Evolutionary conservation across 305 asterid genomes (phyloP).

Genomic region (Salvia sclarea): DNA sequence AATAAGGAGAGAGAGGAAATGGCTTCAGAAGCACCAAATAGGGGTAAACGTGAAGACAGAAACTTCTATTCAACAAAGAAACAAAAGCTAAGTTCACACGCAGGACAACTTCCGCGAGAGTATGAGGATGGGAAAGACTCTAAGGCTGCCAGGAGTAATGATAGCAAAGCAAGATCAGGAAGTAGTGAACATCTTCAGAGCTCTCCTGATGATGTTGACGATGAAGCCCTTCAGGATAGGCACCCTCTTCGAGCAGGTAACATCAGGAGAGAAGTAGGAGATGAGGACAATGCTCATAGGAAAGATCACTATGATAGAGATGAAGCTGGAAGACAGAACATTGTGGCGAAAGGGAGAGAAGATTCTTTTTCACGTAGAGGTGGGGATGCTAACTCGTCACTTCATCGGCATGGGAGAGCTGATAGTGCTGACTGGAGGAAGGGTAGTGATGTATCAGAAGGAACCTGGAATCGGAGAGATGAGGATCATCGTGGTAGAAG

Average conservation of each 20-base stretch:
- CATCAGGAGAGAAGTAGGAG: conserved; percentile 49
- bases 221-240: conserved; percentile 71
- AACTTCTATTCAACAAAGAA: conserved; percentile 43
- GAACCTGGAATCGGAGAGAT: conserved; percentile 67
- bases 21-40: conserved; percentile 42
- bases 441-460: conserved; percentile 67
- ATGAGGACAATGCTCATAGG: conserved; percentile 47
- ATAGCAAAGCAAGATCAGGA: conserved; percentile 74
- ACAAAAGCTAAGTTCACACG: conserved; percentile 46
- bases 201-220: conserved; percentile 53
- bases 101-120: conserved; percentile 54
- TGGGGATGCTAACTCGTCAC: conserved; percentile 51
- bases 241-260: conserved; percentile 42
- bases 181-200: conserved; percentile 63
- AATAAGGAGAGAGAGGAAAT: conserved; percentile 34
- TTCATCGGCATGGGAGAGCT: conserved; percentile 49
- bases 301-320: conserved; percentile 62
- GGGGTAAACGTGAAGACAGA: conserved; percentile 43
- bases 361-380: conserved; percentile 54
- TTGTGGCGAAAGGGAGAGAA: conserved; percentile 59
- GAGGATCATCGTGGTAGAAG: conserved; percentile 65
- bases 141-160: conserved; percentile 67
- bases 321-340: conserved; percentile 52
- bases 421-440: conserved; percentile 61
- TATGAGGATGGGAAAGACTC: conserved; percentile 63